Evolutionary conservation across 2,329 filamentous ascomycete genomes (phyloP), one percentile per base, ranked within the genome.

Genomic region (Setomelanomma holmii): DNA sequence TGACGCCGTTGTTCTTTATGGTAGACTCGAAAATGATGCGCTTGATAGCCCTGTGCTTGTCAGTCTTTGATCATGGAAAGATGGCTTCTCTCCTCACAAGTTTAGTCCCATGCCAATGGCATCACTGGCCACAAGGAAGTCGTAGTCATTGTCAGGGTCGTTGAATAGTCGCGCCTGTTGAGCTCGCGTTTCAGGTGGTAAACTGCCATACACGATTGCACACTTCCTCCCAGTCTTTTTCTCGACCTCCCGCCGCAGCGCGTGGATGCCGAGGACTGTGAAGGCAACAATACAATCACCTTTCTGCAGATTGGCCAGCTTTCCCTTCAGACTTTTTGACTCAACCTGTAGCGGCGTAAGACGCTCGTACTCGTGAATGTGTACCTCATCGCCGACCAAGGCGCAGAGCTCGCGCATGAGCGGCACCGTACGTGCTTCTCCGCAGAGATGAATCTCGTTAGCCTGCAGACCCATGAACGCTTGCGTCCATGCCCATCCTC

Each of bases 81-180:
- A 19, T 14, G 4, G 34, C 4, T 23, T 39, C 27, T 14, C n/a
- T 12, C 75, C 81, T 75, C 87, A 92, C 72, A 99, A 77, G 68
- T 99, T 99, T 19, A 99, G 79, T 1, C 96, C 95, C 93, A 99
- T 98, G 33, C 95, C 95, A 56, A 99, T 93, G 40, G 95, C 95
- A 75, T 97, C 92, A 64, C 91, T 97, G 7, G 96, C 95, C 21
- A 95, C 93, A 5, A 99, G 80, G 63, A 87, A 96, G 71, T 99
- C 95, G 70, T 97, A 99, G 53, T 97, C 93, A 71, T 96, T 99
- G 69, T 96, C 76, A 0, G 92, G 93, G 58, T 98, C 90, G 69
- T 99, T 99, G 81, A 99, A 99, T 0, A 98, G 80, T 14, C 86
- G 86, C 0, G 95, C 95, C 76, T 99, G 95, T 69, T 93, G 87